Conservation (phyloP, 1,139 yeast species). For the Geotrichum restrictum region DNA sequence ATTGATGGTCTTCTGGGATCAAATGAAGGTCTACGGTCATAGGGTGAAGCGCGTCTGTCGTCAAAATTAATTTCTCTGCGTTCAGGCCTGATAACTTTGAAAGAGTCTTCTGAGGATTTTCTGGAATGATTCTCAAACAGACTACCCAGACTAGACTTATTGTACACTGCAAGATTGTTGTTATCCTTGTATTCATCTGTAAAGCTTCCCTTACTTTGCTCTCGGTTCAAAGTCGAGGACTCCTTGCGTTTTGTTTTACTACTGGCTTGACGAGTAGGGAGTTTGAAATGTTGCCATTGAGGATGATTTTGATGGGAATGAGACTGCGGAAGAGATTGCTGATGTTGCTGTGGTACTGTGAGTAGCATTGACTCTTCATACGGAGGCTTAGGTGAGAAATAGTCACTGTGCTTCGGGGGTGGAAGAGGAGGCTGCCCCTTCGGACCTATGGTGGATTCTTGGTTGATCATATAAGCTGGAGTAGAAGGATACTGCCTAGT, state of each 20-base stretch:
- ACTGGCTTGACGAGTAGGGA: constrained; percentile 6
- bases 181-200: constrained; percentile 8
- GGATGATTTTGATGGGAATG: background rate
- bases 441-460: constrained; percentile 15
- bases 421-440: constrained; percentile 12
- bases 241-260: constrained; percentile 1
- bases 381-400: constrained; percentile 16
- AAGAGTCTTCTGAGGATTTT: constrained; percentile 42
- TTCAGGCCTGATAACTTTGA: constrained; percentile 64
- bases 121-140: constrained; percentile 11
- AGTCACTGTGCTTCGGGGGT: constrained; percentile 16
- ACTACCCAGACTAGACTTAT: constrained; percentile 16
- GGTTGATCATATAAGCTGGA: constrained; percentile 33
- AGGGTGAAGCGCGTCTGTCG: constrained; percentile 73
- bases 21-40: constrained; percentile 37
- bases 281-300: constrained; percentile 17
- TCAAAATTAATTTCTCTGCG: constrained; percentile 75
- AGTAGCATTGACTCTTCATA: constrained; percentile 8
- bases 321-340: background rate
- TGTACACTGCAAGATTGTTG: background rate
- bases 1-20: constrained; percentile 16
- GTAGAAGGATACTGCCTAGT: constrained; percentile 29
- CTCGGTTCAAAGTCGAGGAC: background rate
- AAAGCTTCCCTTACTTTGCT: background rate
- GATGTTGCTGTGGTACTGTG: background rate